phyloP scores from a whole-genome alignment of 345 rosid species.

The Aquilaria yunnanensis region DNA sequence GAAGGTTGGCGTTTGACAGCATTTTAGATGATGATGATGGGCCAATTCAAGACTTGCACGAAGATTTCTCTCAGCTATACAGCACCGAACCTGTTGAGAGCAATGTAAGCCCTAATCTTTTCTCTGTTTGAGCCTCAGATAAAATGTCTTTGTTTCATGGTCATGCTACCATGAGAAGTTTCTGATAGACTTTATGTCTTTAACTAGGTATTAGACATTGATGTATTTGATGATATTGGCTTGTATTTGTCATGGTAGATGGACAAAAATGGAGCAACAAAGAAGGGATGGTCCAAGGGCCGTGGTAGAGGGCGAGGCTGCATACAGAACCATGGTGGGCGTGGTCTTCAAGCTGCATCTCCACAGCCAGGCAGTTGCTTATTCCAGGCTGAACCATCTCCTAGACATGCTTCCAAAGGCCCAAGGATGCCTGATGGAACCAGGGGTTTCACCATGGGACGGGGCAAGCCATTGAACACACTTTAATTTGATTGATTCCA shows the following conservation, averaged over 20 bases:
- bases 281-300: constrained; percentile 55
- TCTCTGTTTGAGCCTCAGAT: too few relatives aligned
- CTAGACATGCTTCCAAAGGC: constrained; percentile 49
- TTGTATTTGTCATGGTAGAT: constrained; percentile 10
- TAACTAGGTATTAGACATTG: too few relatives aligned
- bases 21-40: constrained; percentile 53
- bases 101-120: constrained; percentile 24
- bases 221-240: too few relatives aligned
- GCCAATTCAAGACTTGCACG: constrained; percentile 33
- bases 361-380: constrained; percentile 23
- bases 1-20: constrained; percentile 66
- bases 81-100: constrained; percentile 47
- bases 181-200: too few relatives aligned
- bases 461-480: constrained; percentile 58
- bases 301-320: constrained; percentile 72
- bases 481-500: background rate
- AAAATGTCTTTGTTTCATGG: too few relatives aligned
- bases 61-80: constrained; percentile 42
- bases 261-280: constrained; percentile 30
- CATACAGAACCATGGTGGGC: constrained; percentile 43
- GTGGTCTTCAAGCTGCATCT: constrained; percentile 47
- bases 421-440: constrained; percentile 96
- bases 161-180: too few relatives aligned
- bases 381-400: constrained; percentile 28
- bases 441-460: constrained; percentile 77